phyloP scores from a whole-genome alignment of 768 basidiomycete genomes.

The Suillus spraguei region DNA sequence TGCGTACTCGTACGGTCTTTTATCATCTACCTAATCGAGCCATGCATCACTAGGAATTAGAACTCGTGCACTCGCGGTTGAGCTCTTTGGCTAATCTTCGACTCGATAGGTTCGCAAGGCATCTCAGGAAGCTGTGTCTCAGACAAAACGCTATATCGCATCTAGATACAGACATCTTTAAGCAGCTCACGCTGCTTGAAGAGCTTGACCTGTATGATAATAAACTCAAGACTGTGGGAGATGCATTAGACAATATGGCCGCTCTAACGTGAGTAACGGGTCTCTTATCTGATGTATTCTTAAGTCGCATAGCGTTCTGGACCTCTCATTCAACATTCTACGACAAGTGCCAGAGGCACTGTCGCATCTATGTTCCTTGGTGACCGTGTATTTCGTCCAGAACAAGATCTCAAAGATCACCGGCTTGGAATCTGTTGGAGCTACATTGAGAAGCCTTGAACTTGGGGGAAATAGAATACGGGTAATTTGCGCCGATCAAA shows the following conservation, averaged over 20 bases:
- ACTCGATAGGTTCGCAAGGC: slow-evolving; percentile 68
- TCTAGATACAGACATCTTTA: slow-evolving; percentile 75
- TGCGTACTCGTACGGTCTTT: slow-evolving; percentile 36
- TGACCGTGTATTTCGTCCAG: slow-evolving; percentile 92
- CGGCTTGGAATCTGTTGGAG: slow-evolving; percentile 55
- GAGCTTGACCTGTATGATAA: slow-evolving; percentile 98
- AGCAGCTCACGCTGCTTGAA: slow-evolving; percentile 65
- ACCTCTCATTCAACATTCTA: slow-evolving; percentile 94
- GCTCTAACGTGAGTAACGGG: slow-evolving; percentile 54
- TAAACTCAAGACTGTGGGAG: slow-evolving; percentile 74
- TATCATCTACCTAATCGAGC: not conserved
- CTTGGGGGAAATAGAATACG: slow-evolving; percentile 92
- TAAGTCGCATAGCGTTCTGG: slow-evolving; percentile 60
- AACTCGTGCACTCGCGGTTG: slow-evolving; percentile 81
- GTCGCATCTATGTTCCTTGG: slow-evolving; percentile 57
- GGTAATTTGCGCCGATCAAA: slow-evolving; percentile 45
- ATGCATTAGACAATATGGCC: slow-evolving; percentile 59
- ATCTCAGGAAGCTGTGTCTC: slow-evolving; percentile 77
- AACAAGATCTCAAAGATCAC: slow-evolving; percentile 88
- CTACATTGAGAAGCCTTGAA: slow-evolving; percentile 79
- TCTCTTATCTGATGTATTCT: slow-evolving; percentile 4
- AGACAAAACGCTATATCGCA: slow-evolving; percentile 82
- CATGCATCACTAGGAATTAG: slow-evolving; percentile 65
- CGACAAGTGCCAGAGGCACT: slow-evolving; percentile 68
- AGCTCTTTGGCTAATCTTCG: slow-evolving; percentile 67